Conservation (phyloP, 202 grass and related monocot species). For the Brachypodium distachyon region DNA sequence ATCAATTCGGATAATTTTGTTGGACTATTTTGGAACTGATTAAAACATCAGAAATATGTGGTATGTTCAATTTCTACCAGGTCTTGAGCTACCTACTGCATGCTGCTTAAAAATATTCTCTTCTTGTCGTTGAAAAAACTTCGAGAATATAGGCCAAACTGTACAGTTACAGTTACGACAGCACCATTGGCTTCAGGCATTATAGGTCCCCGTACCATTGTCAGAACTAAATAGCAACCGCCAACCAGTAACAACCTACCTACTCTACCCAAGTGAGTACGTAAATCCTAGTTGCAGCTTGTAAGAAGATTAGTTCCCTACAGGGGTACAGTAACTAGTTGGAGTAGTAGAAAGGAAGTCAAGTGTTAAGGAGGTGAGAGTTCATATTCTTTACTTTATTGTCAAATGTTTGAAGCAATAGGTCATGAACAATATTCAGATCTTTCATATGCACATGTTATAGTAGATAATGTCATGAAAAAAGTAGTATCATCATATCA, state of each 20-base stretch:
- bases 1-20: not conserved
- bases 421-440: too few species aligned
- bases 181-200: too few species aligned
- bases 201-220: not conserved
- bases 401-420: too few species aligned
- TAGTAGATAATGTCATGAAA: too few species aligned
- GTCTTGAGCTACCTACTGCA: not conserved
- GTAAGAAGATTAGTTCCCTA: too few species aligned
- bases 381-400: not conserved
- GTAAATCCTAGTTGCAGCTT: not conserved
- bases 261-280: not conserved
- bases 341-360: not conserved
- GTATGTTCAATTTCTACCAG: not conserved
- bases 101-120: too few species aligned
- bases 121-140: not conserved
- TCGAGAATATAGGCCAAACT: not conserved
- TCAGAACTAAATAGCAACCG: not conserved
- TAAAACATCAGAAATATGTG: not conserved
- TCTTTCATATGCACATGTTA: not conserved
- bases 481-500: too few species aligned
- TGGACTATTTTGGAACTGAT: not conserved
- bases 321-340: too few species aligned
- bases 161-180: too few species aligned
- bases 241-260: too few species aligned
- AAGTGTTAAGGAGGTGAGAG: not conserved